These are phyloP conservation scores for Evansstolkia leycettana DNA, from an alignment of 495 filamentous ascomycete species.

Conservation along the genomic window DNA sequence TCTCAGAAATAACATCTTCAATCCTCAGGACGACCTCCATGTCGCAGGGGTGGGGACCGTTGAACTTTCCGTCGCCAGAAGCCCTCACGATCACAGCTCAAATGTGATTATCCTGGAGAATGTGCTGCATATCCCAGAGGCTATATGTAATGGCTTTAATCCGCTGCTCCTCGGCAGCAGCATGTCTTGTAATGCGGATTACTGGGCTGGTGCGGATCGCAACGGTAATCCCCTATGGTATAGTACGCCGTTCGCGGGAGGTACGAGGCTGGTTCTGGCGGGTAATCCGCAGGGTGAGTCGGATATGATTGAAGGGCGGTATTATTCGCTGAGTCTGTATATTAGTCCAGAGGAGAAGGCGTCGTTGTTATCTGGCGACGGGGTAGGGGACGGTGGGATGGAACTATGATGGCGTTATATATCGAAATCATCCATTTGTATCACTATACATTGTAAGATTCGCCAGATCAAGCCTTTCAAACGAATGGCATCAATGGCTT, in stretches of 20 bases:
- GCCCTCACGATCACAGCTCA: constrained; percentile 1
- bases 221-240: constrained; percentile 11
- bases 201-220: constrained; percentile 12
- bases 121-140: constrained; percentile 19
- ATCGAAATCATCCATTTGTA: too few relatives aligned
- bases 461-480: too few relatives aligned
- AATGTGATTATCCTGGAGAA: constrained; percentile 11
- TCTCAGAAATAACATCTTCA: constrained; percentile 14
- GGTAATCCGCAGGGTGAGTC: constrained; percentile 11
- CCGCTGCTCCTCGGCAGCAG: constrained; percentile 14
- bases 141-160: constrained; percentile 20
- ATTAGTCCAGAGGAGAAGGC: constrained; percentile 11
- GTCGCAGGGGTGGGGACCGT: constrained; percentile 16
- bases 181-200: constrained; percentile 9
- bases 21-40: constrained; percentile 11
- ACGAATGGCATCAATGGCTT: too few relatives aligned
- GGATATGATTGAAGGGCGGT: constrained; percentile 14
- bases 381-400: too few relatives aligned
- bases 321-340: constrained; percentile 18
- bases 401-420: too few relatives aligned
- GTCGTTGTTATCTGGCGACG: too few relatives aligned
- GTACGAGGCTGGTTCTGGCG: constrained; percentile 9
- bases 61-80: constrained; percentile 6
- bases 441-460: too few relatives aligned
- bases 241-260: constrained; percentile 8